phyloP scores from a whole-genome alignment of 2,329 filamentous ascomycete species.

The Cladosporium cucumerinum region DNA sequence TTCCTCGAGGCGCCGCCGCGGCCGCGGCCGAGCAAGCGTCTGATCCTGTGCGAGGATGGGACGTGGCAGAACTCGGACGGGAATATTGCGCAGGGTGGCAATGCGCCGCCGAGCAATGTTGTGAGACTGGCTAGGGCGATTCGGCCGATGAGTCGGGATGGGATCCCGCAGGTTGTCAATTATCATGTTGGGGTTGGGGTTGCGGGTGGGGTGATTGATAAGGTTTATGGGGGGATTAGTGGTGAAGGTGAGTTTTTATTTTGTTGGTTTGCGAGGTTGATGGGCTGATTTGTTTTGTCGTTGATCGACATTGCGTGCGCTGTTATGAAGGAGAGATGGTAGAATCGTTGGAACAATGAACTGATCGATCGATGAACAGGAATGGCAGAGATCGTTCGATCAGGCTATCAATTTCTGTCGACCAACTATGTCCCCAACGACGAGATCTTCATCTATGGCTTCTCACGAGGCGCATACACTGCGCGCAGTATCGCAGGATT shows the following conservation, averaged over 20 bases:
- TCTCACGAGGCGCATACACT: conserved; percentile 48
- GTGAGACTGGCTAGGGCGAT: conserved; percentile 50
- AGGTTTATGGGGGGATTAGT: conserved; percentile 35
- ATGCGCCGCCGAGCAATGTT: conserved; percentile 48
- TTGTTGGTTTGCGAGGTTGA: neutral
- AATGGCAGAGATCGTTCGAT: conserved; percentile 46
- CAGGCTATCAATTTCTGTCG: conserved; percentile 51
- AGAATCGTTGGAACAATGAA: neutral
- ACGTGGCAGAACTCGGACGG: conserved; percentile 49
- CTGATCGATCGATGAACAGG: conserved; percentile 27
- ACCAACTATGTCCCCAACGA: conserved; percentile 53
- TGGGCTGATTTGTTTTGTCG: neutral
- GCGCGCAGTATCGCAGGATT: conserved; percentile 46
- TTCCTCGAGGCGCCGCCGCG: conserved; percentile 14
- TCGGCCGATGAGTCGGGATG: conserved; percentile 45
- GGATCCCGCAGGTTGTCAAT: conserved; percentile 50
- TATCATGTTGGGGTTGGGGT: conserved; percentile 51
- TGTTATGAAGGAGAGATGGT: neutral
- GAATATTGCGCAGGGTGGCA: conserved; percentile 42
- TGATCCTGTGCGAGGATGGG: conserved; percentile 27
- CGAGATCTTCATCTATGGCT: conserved; percentile 50
- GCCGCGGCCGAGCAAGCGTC: conserved; percentile 20
- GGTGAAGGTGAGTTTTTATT: conserved; percentile 33
- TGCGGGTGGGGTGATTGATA: conserved; percentile 42
- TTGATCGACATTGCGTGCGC: neutral